Base-by-base conservation (phyloP, 805 yeast genomes). In the Ogataea paraovalis region DNA sequence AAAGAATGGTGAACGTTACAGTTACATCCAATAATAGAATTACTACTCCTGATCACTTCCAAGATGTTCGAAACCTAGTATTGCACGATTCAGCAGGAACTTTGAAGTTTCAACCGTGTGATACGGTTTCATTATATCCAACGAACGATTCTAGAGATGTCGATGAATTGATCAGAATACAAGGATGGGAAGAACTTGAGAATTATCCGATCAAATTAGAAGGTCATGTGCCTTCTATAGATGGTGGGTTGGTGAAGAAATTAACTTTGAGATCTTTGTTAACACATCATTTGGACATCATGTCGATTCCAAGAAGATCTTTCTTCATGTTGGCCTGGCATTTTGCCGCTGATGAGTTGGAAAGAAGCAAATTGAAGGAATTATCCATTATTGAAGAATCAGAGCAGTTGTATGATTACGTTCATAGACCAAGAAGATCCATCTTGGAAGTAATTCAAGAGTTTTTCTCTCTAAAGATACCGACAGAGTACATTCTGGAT, bases 391-490 rank as follows among this genome's bases (percentile, higher is more conserved):
- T 82, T 43, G 84, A 84, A 39, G 89, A 87, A 43, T 77, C 85
- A 44, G 90, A 92, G 61, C 96, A 87, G 46, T 66, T 91, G 40
- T 92, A 82, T 62, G 83, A 92, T 64, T 94, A 94, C 65, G 95
- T 95, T n/a, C 87, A 89, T 61, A 71, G 98, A 49, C 97, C 98
- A 4, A 75, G 97, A 53, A 67, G 99, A 54, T 89, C 96, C 43
- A 76, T 91, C 3, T 61, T 90, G 20, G 99, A 94, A 63, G 85
- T 87, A 0, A 63, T 94, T 6, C 75, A 80, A 44, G 99, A 94
- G 62, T 94, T 94, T 61, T 81, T 78, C 51, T 77, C 88, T 4
- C 71, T 94, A 38, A 73, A 67, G 42, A 80, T 94, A 25, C 98
- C 99, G 1, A 61, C 87, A 32, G 84, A 80, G 48, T 84, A 85